phyloP scores from a whole-genome alignment of 108 stramenopile genomes.

The Bacterosira constricta region DNA sequence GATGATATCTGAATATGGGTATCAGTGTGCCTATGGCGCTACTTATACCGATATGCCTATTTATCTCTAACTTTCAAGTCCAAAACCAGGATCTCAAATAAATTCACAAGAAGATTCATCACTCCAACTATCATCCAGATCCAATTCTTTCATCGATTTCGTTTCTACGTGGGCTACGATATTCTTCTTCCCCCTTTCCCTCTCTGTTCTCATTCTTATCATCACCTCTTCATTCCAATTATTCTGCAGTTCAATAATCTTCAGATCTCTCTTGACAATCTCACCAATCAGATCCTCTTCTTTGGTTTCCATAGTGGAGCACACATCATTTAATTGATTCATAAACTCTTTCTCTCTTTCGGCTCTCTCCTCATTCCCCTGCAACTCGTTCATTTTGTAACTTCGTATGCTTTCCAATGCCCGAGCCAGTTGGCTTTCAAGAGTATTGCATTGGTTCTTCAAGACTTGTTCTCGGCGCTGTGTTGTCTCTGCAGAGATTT shows the following conservation, averaged over 20 bases:
- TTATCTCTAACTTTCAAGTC: no score
- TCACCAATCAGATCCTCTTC: slow-evolving; percentile 31
- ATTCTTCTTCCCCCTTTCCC: slow-evolving; percentile 2
- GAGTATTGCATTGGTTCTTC: slow-evolving; percentile 4
- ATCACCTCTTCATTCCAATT: slow-evolving; percentile 16
- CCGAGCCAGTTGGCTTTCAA: slow-evolving; percentile 8
- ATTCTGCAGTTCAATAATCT: slow-evolving; percentile 30
- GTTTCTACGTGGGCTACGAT: slow-evolving; percentile 20
- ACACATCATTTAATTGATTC: slow-evolving; percentile 34
- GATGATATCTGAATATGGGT: no score
- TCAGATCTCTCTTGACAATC: slow-evolving; percentile 19
- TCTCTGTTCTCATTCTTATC: background rate
- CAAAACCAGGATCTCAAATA: slow-evolving; percentile 17
- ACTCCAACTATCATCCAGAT: slow-evolving; percentile 5
- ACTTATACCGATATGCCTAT: no score
- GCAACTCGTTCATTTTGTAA: slow-evolving; percentile 9
- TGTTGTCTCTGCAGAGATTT: slow-evolving; percentile 9
- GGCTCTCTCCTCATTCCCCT: slow-evolving; percentile 23
- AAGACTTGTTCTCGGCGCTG: slow-evolving; percentile 11
- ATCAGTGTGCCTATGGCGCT: no score
- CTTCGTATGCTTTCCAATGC: slow-evolving; percentile 16
- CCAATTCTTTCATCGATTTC: slow-evolving; percentile 22
- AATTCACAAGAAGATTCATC: slow-evolving; percentile 37
- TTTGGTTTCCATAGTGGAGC: slow-evolving; percentile 12
- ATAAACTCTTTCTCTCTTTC: slow-evolving; percentile 29